These are phyloP conservation scores for Aspergillus intermedius DNA, from an alignment of 2,329 filamentous ascomycete species.

Conservation along the genomic window DNA sequence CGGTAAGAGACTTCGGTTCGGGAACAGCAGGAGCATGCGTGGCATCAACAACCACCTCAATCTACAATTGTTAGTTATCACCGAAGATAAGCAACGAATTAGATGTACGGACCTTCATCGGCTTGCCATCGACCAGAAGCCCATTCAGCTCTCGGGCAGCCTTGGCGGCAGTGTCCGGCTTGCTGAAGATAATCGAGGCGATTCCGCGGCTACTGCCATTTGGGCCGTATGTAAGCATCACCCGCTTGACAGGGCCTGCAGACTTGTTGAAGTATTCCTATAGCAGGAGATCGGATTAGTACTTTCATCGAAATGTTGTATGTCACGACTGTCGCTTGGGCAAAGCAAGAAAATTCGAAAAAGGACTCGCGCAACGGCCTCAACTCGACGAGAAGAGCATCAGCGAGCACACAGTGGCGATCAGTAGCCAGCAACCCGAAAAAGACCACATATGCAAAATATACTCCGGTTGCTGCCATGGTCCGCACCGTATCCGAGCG, in stretches of 20 bases:
- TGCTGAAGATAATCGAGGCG: conserved; percentile 80
- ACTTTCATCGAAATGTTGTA: conserved; percentile 24
- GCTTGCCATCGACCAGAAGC: conserved; percentile 78
- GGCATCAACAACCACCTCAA: conserved; percentile 84
- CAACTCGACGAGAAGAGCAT: conserved; percentile 34
- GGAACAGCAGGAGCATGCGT: conserved; percentile 62
- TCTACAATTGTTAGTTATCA: conserved; percentile 43
- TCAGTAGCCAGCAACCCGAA: conserved; percentile 27
- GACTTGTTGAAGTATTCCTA: conserved; percentile 95
- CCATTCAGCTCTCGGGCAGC: conserved; percentile 81
- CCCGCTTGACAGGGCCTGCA: conserved; percentile 83
- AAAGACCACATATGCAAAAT: background rate
- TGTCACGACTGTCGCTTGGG: conserved; percentile 17
- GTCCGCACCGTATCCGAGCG: background rate
- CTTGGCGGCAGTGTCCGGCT: conserved; percentile 73
- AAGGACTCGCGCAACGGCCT: conserved; percentile 17
- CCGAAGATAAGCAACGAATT: background rate
- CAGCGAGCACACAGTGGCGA: conserved; percentile 55
- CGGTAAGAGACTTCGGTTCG: conserved; percentile 67
- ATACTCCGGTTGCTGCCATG: background rate
- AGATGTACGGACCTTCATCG: conserved; percentile 67
- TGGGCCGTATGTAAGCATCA: conserved; percentile 86
- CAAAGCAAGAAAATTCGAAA: conserved; percentile 20
- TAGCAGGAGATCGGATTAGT: conserved; percentile 45
- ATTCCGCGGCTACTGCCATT: conserved; percentile 87